Conservation (phyloP, 805 yeast genomes). For the Candida morakotiae region DNA sequence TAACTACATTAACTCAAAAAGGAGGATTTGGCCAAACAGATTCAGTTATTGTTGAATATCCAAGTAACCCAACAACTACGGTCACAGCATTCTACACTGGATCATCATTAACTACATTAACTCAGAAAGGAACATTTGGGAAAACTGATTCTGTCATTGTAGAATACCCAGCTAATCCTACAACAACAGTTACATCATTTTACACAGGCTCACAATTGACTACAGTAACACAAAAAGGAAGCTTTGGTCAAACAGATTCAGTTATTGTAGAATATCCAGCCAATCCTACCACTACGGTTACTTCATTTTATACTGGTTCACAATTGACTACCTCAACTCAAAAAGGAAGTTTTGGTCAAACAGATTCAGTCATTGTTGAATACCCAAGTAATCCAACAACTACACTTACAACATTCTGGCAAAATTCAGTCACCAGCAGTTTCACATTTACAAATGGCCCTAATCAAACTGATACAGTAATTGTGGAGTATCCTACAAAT, state of each 20-base stretch:
- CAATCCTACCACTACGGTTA: background rate
- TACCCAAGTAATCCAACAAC: constrained; percentile 10
- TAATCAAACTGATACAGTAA: constrained; percentile 6
- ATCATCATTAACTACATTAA: background rate
- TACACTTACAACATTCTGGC: background rate
- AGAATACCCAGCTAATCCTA: constrained; percentile 2
- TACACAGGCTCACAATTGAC: background rate
- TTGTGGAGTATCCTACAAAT: constrained; percentile 6
- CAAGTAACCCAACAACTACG: background rate
- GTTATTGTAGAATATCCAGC: constrained; percentile 7
- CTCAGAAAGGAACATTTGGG: background rate
- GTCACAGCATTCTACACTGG: background rate
- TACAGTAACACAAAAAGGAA: constrained; percentile 1
- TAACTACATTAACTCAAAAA: background rate
- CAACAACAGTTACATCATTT: background rate
- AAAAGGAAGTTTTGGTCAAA: background rate
- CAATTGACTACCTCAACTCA: background rate
- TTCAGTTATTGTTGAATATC: constrained; percentile 1
- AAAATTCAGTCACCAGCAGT: background rate
- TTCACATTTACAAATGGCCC: constrained; percentile 10
- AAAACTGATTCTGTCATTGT: background rate
- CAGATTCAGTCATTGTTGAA: constrained; percentile 9
- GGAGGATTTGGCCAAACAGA: background rate
- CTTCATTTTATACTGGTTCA: constrained; percentile 2
- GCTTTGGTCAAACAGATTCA: constrained; percentile 6